Base-by-base conservation (phyloP, 2,329 filamentous ascomycete genomes). In the Zalaria sp. region DNA sequence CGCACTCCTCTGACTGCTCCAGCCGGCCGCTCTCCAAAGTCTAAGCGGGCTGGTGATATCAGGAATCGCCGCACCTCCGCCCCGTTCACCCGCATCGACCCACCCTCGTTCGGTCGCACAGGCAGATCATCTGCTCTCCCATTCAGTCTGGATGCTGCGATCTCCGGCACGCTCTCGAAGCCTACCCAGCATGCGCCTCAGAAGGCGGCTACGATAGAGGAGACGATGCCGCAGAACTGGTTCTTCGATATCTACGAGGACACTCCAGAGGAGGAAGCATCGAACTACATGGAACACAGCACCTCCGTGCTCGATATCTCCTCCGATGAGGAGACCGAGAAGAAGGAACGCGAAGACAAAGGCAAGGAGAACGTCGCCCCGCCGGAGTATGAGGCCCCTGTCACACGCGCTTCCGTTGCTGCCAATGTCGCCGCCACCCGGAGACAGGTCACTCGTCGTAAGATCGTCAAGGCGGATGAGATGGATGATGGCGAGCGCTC, bases 361-460 rank as follows among this genome's bases (percentile, higher is more conserved):
- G 83, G 86, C 54, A 98, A 98, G 69, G 89, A 98, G 67, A 98
- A 98, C 56, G 77, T 94, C 11, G 83, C 89, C 4, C 89, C 89
- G 4, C 61, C 62, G 2, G 66, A 63, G 40, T 69, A 58, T 41
- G 39, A 5, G 7, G 10, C 26, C 29, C 39, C 28, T 35, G 32
- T 10, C 27, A 26, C 27, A 28, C 31, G 8, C 26, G 5, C 31
- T 28, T 29, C 8, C 28, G 36, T 31, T 6, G 40, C 47, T 6
- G 45, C 43, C 10, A 41, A 29, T 8, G 42, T 41, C 11, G 34
- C 41, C 6, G 47, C 46, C 4, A 37, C 40, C 25, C 49, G 39
- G 40, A 47, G 39, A 3, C 50, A 56, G 18, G 43, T 57, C 10
- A 42, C 56, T n/a, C 43, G 55, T 35, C 50, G 49, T 43, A 57